Evolutionary conservation across 1,284 basidiomycete species (phyloP), one percentile per base, ranked within the genome.

Genomic region (Agroathelia rolfsii): DNA sequence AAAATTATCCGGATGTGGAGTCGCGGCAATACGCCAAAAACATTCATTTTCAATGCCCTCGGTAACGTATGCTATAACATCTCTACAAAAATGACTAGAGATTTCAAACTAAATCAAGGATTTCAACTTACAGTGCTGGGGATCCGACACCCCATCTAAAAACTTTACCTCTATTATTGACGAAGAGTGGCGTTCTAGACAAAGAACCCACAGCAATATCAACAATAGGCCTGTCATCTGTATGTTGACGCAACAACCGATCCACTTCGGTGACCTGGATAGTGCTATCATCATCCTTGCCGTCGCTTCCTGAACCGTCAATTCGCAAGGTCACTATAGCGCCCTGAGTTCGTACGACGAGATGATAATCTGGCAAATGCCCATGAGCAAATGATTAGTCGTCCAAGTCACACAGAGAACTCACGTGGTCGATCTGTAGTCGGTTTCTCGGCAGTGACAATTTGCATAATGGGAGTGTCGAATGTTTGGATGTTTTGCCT

Each of bases 401-500:
- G 13, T 11, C 29, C 7, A 46, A 28, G n/a, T 36, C 8, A 13
- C 36, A 21, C 11, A 34, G 2, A 28, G 30, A 38, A 33, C 17
- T 5, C 15, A 16, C 15, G 12, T 15, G 28, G 23, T 24, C 23
- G 14, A 30, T 31, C 19, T n/a, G 12, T 10, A 34, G 14, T 12
- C 34, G 35, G 28, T 20, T 39, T 46, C 11, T 58, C 55, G 5
- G 42, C 36, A 11, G 58, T 41, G 4, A 49, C 40, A 22, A 75
- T 56, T 43, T 76, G 72, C 37, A 55, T 56, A 30, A 76, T 70
- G 7, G 77, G 76, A 3, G 75, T 77, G 13, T 62, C 47, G 41
- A 78, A 77, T 3, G 56, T 56, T 35, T 52, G 51, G 3, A 54
- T 41, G 8, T 55, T 45, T n/a, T n/a, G n/a, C n/a, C n/a, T n/a